Conservation (phyloP, 306 rosid species). For the Oemleria cerasiformis region DNA sequence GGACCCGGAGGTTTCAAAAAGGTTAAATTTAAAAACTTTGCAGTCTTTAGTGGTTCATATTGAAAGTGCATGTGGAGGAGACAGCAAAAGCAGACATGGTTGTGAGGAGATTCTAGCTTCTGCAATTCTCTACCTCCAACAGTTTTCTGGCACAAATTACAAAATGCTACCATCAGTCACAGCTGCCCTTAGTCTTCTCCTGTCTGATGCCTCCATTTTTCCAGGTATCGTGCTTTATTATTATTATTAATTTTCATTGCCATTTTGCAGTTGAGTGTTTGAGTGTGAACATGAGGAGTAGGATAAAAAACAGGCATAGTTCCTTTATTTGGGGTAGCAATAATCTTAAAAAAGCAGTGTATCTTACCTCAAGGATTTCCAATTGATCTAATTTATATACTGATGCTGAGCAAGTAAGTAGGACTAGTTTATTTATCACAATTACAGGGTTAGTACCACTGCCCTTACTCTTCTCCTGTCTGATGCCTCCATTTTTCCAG, state of each 20-base stretch:
- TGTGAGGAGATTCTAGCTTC: conserved; percentile 58
- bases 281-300: conserved; percentile 2
- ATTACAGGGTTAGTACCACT: no score
- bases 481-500: conserved; percentile 37
- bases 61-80: conserved; percentile 32
- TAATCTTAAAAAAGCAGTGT: not conserved
- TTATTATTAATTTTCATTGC: not conserved
- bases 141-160: conserved; percentile 41
- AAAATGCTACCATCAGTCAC: conserved; percentile 58
- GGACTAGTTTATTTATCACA: no score
- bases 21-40: conserved; percentile 39
- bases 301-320: not conserved
- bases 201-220: conserved; percentile 32
- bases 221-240: conserved; percentile 44
- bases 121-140: conserved; percentile 65
- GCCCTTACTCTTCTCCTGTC: conserved; percentile 69
- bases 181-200: conserved; percentile 74
- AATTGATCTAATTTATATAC: no score
- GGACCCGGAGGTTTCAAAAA: conserved; percentile 29
- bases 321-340: not conserved
- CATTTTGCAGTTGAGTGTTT: conserved; percentile 1
- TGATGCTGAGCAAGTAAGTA: no score
- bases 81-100: conserved; percentile 34
- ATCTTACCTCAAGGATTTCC: not conserved
- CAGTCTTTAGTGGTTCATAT: conserved; percentile 45